Base-by-base conservation (phyloP, 2,329 filamentous ascomycete species). In the Cryoendolithus antarcticus region DNA sequence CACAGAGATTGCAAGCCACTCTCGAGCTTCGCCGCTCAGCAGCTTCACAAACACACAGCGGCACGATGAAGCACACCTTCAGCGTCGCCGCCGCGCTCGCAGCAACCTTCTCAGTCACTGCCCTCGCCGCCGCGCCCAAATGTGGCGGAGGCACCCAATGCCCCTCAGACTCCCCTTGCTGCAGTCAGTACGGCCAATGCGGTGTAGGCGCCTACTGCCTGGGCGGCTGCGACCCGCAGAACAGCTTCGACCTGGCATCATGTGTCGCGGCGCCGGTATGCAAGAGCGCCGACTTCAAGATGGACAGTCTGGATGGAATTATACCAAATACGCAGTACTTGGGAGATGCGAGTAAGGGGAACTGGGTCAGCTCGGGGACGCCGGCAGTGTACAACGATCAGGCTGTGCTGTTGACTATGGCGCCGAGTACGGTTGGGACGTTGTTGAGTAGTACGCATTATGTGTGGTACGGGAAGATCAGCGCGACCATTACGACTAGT, bases 381-480 rank as follows among this genome's bases (percentile, higher is more conserved):
- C 79, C 86, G 9, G 69, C 83, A 32, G 54, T 62, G 28, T 79
- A 80, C 62, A 66, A 83, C 42, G 74, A 78, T 57, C 24, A 27
- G 24, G 67, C 59, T 13, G 50, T 91, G 2, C 69, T 95, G 37
- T 69, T 98, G 56, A 96, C 89, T 49, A 94, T 98, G 89, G 77
- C 84, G 32, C 74, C 80, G 47, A 73, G 81, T 51, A 88, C 82
- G 28, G 82, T 85, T 32, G 91, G 91, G 40, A 95, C 91, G 7
- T 75, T 98, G 34, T 65, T 98, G 40, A 82, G 86, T 15, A 79
- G 75, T 47, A 89, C 86, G 42, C 71, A 77, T 49, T 96, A 95
- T 64, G 80, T 98, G 64, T 96, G 91, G 91, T 98, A 96, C 62
- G 91, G 91, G 57, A 94, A 83, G 62, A 80, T 94, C 54, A 82